A percentile compares a stretch with the other conserved stretches of the same genome.
phyloP scores from a whole-genome alignment of 2,329 filamentous ascomycete species.

The Colletotrichum noveboracense region DNA sequence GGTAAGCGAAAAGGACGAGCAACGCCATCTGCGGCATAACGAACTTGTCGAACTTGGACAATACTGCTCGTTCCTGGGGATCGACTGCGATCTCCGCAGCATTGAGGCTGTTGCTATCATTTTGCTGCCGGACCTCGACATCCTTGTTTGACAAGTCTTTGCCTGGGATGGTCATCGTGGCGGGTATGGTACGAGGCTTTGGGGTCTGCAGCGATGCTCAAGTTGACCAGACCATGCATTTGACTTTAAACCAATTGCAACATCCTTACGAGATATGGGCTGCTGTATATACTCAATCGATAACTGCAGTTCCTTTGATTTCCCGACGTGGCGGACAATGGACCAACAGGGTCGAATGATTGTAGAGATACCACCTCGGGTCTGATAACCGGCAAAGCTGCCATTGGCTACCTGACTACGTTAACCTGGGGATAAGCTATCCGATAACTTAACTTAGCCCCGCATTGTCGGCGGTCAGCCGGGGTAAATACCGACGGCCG shows the following conservation, averaged over 20 bases:
- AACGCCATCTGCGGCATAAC: background rate
- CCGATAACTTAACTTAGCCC: background rate
- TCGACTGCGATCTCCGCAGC: background rate
- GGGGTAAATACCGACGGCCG: background rate
- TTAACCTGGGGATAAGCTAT: background rate
- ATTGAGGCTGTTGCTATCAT: background rate
- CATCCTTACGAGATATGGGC: background rate
- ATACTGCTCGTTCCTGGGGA: background rate
- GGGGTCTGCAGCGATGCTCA: background rate
- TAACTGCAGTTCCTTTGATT: background rate
- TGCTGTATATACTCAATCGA: background rate
- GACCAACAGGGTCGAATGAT: background rate
- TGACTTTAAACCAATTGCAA: background rate
- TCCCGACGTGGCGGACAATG: background rate
- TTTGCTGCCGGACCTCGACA: background rate
- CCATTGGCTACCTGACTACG: background rate
- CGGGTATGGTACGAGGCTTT: background rate
- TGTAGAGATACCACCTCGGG: background rate
- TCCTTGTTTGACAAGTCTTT: background rate
- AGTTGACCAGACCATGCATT: background rate
- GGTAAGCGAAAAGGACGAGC: background rate
- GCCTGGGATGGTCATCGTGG: background rate
- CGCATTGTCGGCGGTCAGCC: background rate
- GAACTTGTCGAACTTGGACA: background rate
- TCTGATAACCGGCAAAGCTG: background rate